Evolutionary conservation across 306 rosid genomes (phyloP), one percentile per base, ranked within the genome.

Genomic region (Spatholobus suberectus): DNA sequence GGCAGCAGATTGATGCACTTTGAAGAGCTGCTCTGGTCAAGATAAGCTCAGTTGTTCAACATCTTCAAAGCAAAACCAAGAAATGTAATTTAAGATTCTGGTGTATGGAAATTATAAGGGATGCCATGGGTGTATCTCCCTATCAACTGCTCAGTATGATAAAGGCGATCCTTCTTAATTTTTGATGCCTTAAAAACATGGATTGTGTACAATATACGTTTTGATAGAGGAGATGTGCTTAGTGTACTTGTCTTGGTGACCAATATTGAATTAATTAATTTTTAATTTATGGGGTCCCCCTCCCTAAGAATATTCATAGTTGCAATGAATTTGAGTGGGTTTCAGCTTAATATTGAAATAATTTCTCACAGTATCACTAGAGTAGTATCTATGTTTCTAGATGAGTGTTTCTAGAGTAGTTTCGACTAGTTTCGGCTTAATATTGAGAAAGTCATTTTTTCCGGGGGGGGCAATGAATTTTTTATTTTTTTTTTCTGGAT

Each of bases 1-100:
- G 88, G 21, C 89, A 87, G 73, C 92, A 82, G 63, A 62, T 49
- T 51, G n/a, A 73, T 78, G 44, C 83, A 80, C 79, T 77, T 58
- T 90, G 73, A 90, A 35, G 54, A 80, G 82, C 54, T 40, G 49
- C 74, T 70, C 41, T 72, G 62, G 41, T 76, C 76, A 49, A 78
- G 20, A 78, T 80, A 41, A 13, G 68, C 81, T 74, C 73, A 23
- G 13, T 32, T 77, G 43, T 32, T 83, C 44, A 61, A 40, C 37
- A 34, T 70, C 47, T 76, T 8, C 69, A 73, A 47, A 65, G 38
- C 68, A 18, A 76, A 71, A 49, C 57, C 46, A 40, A 72, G 43
- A 73, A 70, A 59, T 65, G 62, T 26, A 44, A 75, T 32, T 12
- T 72, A 8, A 41, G n/a, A 46, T 8, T 65, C 24, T 61, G 44